Conservation (phyloP, 1,284 basidiomycete species). For the Heliocybe sulcata region DNA sequence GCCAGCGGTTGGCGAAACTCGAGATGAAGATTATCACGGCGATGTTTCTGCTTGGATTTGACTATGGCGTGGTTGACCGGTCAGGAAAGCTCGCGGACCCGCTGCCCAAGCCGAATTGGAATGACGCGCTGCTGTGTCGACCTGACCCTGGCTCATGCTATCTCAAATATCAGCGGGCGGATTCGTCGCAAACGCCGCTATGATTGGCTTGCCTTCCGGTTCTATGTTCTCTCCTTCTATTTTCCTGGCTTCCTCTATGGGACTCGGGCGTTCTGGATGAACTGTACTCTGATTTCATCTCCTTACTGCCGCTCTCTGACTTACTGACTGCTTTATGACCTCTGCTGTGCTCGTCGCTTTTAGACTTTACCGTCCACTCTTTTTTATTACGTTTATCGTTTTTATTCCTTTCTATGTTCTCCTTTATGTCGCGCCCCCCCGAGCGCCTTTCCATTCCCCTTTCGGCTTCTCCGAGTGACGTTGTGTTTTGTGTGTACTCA, state of each 20-base stretch:
- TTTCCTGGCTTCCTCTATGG: not conserved
- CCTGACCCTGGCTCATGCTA: slow-evolving; percentile 47
- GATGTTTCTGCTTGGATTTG: slow-evolving; percentile 55
- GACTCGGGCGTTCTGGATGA: slow-evolving; percentile 9
- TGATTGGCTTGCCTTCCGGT: not conserved
- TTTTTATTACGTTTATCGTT: not conserved
- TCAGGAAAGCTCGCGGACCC: slow-evolving; percentile 33
- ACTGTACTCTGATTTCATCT: slow-evolving; percentile 33
- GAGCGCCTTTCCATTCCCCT: not conserved
- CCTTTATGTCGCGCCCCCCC: not conserved
- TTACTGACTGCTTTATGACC: not conserved
- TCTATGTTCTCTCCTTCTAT: not conserved
- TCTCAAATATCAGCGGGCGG: slow-evolving; percentile 39
- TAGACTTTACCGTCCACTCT: not conserved
- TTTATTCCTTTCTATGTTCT: not conserved
- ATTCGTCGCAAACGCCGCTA: slow-evolving; percentile 8
- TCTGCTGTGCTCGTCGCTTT: not conserved
- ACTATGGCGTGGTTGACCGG: slow-evolving; percentile 45
- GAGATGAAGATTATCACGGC: slow-evolving; percentile 63
- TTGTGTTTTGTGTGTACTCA: not conserved
- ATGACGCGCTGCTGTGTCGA: slow-evolving; percentile 60
- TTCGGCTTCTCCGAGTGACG: not conserved
- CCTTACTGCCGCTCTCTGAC: slow-evolving; percentile 51
- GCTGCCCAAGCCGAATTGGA: slow-evolving; percentile 64
- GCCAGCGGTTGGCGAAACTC: slow-evolving; percentile 62